phyloP scores from a whole-genome alignment of 306 rosid species.

The Clitoria ternatea region DNA sequence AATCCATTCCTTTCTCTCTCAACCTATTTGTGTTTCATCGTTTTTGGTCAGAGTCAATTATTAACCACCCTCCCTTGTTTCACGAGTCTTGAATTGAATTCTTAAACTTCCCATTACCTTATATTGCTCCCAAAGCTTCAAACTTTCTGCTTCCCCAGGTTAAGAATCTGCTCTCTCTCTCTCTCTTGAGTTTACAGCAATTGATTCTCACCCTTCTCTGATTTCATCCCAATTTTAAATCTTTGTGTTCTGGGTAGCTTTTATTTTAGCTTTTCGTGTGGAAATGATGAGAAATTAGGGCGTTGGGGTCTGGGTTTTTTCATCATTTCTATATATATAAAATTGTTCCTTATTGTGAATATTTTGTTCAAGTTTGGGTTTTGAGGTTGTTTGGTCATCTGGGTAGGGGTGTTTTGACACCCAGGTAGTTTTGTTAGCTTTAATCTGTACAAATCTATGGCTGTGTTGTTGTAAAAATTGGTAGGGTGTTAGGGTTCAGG shows the following conservation, averaged over 20 bases:
- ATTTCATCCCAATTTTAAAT: conserved; percentile 3
- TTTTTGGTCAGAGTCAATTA: conserved; percentile 26
- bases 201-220: conserved; percentile 19
- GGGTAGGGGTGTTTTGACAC: conserved; percentile 32
- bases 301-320: conserved; percentile 6
- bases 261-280: neutral
- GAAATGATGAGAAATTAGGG: conserved; percentile 44
- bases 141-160: conserved; percentile 19
- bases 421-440: conserved; percentile 32
- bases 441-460: conserved; percentile 25
- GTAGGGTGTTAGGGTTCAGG: conserved; percentile 32
- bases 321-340: neutral
- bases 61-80: conserved; percentile 6
- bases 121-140: neutral
- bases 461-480: conserved; percentile 24
- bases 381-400: conserved; percentile 33
- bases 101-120: neutral
- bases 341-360: neutral
- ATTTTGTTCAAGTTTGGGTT: neutral
- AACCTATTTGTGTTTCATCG: neutral
- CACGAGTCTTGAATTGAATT: conserved; percentile 24
- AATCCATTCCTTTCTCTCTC: neutral
- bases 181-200: conserved; percentile 12
- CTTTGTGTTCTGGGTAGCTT: neutral
- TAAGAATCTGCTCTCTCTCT: conserved; percentile 29